Conservation (phyloP, 495 filamentous ascomycete species). For the Trypethelium eluteriae region DNA sequence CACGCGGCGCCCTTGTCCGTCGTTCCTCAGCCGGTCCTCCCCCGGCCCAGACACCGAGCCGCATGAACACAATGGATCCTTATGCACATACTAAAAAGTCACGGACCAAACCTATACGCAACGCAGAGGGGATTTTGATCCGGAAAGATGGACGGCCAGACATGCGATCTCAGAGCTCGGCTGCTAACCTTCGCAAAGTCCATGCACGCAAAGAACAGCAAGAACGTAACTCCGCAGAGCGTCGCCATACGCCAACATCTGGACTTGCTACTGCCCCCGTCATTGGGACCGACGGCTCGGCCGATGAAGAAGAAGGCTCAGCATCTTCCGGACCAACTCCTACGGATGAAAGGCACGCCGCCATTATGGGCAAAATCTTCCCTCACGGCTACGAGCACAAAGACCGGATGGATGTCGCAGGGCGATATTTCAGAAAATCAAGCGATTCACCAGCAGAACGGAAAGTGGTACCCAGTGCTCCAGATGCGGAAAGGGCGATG, state of each 20-base stretch:
- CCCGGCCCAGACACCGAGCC: not conserved
- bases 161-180: conserved; percentile 35
- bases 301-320: conserved; percentile 10
- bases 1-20: not conserved
- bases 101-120: conserved; percentile 36
- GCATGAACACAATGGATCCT: conserved; percentile 21
- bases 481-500: not conserved
- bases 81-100: conserved; percentile 36
- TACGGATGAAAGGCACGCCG: conserved; percentile 20
- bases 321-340: conserved; percentile 1
- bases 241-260: conserved; percentile 13
- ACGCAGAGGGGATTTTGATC: conserved; percentile 39
- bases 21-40: not conserved
- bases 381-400: conserved; percentile 14
- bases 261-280: conserved; percentile 13
- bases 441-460: conserved; percentile 1
- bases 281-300: conserved; percentile 8
- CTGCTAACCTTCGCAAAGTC: conserved; percentile 38
- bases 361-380: conserved; percentile 23
- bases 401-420: conserved; percentile 8
- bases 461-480: not conserved
- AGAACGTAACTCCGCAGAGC: conserved; percentile 9
- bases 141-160: conserved; percentile 40
- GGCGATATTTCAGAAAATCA: conserved; percentile 1
- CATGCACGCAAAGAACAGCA: conserved; percentile 36